Evolutionary conservation across 2,329 filamentous ascomycete species (phyloP).

Genomic region (Penicillium sp.): DNA sequence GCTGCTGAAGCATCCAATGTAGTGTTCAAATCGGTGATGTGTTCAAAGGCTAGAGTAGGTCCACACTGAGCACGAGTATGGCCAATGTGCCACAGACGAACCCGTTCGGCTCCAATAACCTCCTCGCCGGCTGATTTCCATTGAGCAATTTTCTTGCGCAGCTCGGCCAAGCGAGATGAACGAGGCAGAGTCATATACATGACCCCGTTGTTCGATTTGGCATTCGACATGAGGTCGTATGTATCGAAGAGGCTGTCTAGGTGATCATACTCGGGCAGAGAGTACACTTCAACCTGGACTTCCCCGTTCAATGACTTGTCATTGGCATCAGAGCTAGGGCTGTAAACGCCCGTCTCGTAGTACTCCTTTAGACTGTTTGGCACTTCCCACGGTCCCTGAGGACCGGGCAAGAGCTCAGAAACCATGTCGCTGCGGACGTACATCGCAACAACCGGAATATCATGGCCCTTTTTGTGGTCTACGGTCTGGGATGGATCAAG

Average conservation of each 20-base stretch:
- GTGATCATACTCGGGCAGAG: conserved; percentile 34
- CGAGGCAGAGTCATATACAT: conserved; percentile 39
- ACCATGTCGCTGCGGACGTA: conserved; percentile 56
- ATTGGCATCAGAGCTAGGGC: conserved; percentile 8
- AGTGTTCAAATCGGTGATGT: conserved; percentile 33
- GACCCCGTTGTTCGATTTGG: conserved; percentile 34
- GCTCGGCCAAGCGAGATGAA: conserved; percentile 34
- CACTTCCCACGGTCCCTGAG: conserved; percentile 50
- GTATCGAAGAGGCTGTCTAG: conserved; percentile 43
- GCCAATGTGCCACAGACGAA: conserved; percentile 44
- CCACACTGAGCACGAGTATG: conserved; percentile 33
- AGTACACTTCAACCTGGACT: conserved; percentile 44
- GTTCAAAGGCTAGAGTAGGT: conserved; percentile 36
- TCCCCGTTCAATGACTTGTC: conserved; percentile 15
- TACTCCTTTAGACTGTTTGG: conserved; percentile 43
- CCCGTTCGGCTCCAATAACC: conserved; percentile 30
- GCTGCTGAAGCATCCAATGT: conserved; percentile 30
- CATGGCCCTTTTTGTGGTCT: conserved; percentile 44
- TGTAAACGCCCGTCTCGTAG: conserved; percentile 33
- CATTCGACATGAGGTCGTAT: conserved; percentile 45
- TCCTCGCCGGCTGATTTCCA: conserved; percentile 30
- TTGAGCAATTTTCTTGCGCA: conserved; percentile 38
- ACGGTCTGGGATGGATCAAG: conserved; percentile 41
- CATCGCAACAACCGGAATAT: conserved; percentile 56
- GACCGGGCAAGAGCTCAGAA: conserved; percentile 41